Evolutionary conservation across 192 early-diverging fungal genomes (phyloP).

Genomic region (Coemansia sp.): DNA sequence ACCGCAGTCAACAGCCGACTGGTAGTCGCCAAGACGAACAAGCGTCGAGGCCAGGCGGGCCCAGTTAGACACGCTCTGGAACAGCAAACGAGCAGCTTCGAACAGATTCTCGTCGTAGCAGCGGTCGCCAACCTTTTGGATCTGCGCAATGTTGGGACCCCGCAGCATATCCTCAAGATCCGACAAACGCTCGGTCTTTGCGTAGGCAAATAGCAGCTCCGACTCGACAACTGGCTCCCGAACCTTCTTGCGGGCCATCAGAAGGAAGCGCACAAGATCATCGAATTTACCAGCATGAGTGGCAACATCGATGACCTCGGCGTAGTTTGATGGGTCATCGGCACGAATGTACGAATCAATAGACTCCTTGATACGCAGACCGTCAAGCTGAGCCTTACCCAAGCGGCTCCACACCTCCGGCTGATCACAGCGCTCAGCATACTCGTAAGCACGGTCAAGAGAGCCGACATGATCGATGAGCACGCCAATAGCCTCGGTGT

Average conservation of each 20-base stretch:
- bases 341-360: constrained; percentile 98
- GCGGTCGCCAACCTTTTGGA: constrained; percentile 89
- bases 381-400: constrained; percentile 92
- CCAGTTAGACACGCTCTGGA: constrained; percentile 97
- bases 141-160: constrained; percentile 92
- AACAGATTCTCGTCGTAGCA: constrained; percentile 92
- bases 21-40: constrained; percentile 93
- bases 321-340: constrained; percentile 85
- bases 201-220: constrained; percentile 93
- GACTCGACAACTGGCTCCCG: constrained; percentile 96
- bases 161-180: constrained; percentile 96
- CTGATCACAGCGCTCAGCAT: constrained; percentile 88
- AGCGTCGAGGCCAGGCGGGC: constrained; percentile 94
- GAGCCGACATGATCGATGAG: constrained; percentile 90
- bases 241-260: constrained; percentile 93
- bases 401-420: constrained; percentile 95
- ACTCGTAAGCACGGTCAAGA: constrained; percentile 95
- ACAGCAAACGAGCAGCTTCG: constrained; percentile 92
- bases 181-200: constrained; percentile 87
- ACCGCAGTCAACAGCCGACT: constrained; percentile 96
- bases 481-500: constrained; percentile 86
- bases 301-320: constrained; percentile 85
- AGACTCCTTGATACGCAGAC: constrained; percentile 89
- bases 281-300: constrained; percentile 86
- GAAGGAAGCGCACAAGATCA: constrained; percentile 90